A percentile compares a stretch with the other conserved stretches of the same genome.
phyloP scores from a whole-genome alignment of 257 asterid genomes.

The Osmanthus fragrans region DNA sequence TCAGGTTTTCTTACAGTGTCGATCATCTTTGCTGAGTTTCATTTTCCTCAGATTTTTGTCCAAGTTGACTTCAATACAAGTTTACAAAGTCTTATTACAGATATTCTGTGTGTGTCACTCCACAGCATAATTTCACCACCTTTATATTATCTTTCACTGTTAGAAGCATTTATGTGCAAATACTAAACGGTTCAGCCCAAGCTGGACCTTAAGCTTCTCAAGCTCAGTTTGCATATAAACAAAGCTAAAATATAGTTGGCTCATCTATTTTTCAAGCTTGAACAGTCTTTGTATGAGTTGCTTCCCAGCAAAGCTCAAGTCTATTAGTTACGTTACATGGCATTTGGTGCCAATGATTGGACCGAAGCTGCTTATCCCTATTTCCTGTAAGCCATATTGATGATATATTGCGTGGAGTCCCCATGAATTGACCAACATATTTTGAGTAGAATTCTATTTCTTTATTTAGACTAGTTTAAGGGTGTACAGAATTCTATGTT shows the following conservation, averaged over 20 bases:
- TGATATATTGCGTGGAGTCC: background rate
- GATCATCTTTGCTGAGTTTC: background rate
- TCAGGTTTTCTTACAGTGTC: background rate
- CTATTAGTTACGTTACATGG: background rate
- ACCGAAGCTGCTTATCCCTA: background rate
- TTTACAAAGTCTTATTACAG: background rate
- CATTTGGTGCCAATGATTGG: background rate
- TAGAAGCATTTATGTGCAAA: background rate
- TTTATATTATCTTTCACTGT: constrained; percentile 7
- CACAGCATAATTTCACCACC: background rate
- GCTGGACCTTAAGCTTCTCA: background rate
- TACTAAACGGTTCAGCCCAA: constrained; percentile 5
- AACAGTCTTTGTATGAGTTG: background rate
- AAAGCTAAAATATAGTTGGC: constrained; percentile 3
- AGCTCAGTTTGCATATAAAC: constrained; percentile 11
- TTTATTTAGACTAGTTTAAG: background rate
- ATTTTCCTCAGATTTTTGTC: constrained; percentile 6
- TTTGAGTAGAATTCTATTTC: background rate
- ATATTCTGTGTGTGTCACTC: background rate
- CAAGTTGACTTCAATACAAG: constrained; percentile 1
- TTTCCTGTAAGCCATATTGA: background rate
- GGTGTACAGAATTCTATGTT: background rate
- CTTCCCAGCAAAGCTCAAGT: background rate
- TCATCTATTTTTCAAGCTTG: background rate
- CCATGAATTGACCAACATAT: background rate